A percentile compares a stretch with the other conserved stretches of the same genome.
These are phyloP conservation scores for Aspergillus thermomutatus DNA, from an alignment of 2,329 filamentous ascomycete genomes.

Conservation along the genomic window DNA sequence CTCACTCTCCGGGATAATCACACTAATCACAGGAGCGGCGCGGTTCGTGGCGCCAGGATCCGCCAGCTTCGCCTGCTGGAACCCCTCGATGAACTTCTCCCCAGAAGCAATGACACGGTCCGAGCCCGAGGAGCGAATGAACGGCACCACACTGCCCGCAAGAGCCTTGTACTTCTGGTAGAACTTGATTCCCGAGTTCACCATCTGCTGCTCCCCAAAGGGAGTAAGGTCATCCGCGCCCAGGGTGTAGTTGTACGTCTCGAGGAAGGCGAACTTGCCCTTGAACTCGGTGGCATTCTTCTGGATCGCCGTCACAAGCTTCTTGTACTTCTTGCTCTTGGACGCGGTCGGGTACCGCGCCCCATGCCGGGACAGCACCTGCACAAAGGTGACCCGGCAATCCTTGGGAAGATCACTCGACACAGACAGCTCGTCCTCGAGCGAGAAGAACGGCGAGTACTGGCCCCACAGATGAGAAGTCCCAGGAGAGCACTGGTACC, in stretches of 20 bases:
- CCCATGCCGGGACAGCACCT: slow-evolving; percentile 79
- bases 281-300: slow-evolving; percentile 54
- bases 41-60: slow-evolving; percentile 42
- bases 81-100: slow-evolving; percentile 71
- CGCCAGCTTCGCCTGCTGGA: slow-evolving; percentile 55
- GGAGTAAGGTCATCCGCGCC: slow-evolving; percentile 66
- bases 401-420: slow-evolving; percentile 57
- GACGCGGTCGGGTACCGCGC: slow-evolving; percentile 72
- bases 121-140: slow-evolving; percentile 68
- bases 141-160: slow-evolving; percentile 57
- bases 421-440: slow-evolving; percentile 59
- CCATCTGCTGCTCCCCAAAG: slow-evolving; percentile 67
- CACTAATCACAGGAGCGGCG: slow-evolving; percentile 57
- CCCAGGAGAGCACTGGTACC: slow-evolving; percentile 61
- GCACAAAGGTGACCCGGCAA: slow-evolving; percentile 77
- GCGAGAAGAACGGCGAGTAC: slow-evolving; percentile 80
- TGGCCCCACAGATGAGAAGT: slow-evolving; percentile 76
- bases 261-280: slow-evolving; percentile 65
- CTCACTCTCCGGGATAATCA: slow-evolving; percentile 63
- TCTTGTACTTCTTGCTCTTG: slow-evolving; percentile 64
- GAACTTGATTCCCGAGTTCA: slow-evolving; percentile 73
- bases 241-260: slow-evolving; percentile 67
- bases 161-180: slow-evolving; percentile 69
- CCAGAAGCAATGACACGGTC: slow-evolving; percentile 72
- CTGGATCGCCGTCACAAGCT: slow-evolving; percentile 65